A percentile compares a stretch with the other conserved stretches of the same genome.
These are phyloP conservation scores for Teratosphaeria gauchensis DNA, from an alignment of 2,329 filamentous ascomycete genomes.

Conservation along the genomic window DNA sequence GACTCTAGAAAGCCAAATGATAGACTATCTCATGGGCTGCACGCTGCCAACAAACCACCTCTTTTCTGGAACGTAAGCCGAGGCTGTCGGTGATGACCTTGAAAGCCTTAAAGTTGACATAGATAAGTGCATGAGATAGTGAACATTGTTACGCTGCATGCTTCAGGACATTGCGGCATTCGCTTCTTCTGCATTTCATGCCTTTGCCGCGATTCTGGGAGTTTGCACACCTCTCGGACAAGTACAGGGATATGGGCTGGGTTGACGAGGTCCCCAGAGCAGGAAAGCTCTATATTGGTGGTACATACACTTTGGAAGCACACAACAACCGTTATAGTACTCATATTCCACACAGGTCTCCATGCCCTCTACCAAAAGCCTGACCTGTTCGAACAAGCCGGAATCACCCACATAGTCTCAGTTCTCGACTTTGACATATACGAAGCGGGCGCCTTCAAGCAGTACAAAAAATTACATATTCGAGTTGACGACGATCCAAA, in stretches of 20 bases:
- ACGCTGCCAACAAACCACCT: background rate
- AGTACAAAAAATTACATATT: slow-evolving; percentile 32
- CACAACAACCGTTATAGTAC: background rate
- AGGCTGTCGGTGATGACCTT: background rate
- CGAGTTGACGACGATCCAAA: slow-evolving; percentile 83
- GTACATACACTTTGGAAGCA: background rate
- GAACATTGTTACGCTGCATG: background rate
- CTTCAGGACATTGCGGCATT: background rate
- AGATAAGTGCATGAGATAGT: background rate
- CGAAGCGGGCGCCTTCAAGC: background rate
- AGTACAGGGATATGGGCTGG: slow-evolving; percentile 24
- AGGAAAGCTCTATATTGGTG: slow-evolving; percentile 13
- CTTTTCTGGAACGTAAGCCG: background rate
- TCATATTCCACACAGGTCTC: slow-evolving; percentile 18
- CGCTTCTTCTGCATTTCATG: background rate
- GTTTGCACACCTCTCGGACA: slow-evolving; percentile 18
- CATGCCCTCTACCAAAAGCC: slow-evolving; percentile 31
- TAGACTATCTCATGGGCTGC: background rate
- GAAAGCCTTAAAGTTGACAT: background rate
- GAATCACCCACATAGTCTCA: slow-evolving; percentile 80
- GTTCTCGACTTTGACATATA: slow-evolving; percentile 55
- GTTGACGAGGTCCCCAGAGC: slow-evolving; percentile 29
- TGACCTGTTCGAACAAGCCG: slow-evolving; percentile 49
- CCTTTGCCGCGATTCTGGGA: slow-evolving; percentile 16
- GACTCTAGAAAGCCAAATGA: background rate